Evolutionary conservation across 164 flowering plant genomes (phyloP), one percentile per base, ranked within the genome.

Genomic region (Umbellularia californica): DNA sequence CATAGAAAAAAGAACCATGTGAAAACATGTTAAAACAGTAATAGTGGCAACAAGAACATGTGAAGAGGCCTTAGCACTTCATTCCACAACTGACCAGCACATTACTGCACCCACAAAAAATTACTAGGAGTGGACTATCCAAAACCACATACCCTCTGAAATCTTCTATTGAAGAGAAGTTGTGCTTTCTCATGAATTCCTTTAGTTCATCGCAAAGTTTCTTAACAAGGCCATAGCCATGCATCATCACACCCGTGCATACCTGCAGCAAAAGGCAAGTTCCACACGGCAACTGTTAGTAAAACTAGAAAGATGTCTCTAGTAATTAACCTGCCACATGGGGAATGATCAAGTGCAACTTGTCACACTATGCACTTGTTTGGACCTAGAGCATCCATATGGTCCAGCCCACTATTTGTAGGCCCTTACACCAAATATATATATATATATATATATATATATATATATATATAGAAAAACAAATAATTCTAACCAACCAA

Each of bases 171-270:
- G 93, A 75, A 63, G 95, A 84, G 83, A 96, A 96, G 74, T 92
- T 87, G 78, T 96, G 99, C 80, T 79, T 80, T 79, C 79, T 91
- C 99, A 96, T 96, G 86, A 96, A 96, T 70, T 92, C 98, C 82
- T 92, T 77, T 71, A 94, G 85, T 84, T 96, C 99, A 13, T 77
- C 75, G 73, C 95, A 92, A 11, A 96, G 92, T 77, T 85, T 80
- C 84, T 90, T 92, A 74, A 94, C 98, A 63, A 90, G 81, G 72
- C 92, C 92, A 81, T 96, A 92, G 2, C 99, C 99, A 60, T 96
- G 98, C 99, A 96, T 91, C 99, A 96, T 96, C 23, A 96, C 99
- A 35, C 99, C 99, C 1, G 99, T 96, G 79, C 99, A 96, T 6
- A 94, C 99, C 99, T 95, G 65, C 69, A 73, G 72, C 23, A 66